These are phyloP conservation scores for Mortierella sp. DNA, from an alignment of 371 early-diverging fungal species.

Conservation along the genomic window DNA sequence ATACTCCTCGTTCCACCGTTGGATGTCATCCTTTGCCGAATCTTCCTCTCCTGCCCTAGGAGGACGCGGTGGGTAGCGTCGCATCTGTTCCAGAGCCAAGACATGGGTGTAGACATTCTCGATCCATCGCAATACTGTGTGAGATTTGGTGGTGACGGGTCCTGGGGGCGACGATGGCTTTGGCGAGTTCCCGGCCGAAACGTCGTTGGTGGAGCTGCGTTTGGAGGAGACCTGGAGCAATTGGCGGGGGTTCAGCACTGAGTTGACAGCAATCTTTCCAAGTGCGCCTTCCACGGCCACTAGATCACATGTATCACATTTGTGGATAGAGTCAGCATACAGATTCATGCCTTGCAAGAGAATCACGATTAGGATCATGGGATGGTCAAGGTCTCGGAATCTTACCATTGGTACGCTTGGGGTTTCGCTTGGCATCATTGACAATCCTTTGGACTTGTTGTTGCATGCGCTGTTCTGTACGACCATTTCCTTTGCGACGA, in stretches of 20 bases:
- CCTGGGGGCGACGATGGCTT: slow-evolving; percentile 46
- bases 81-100: slow-evolving; percentile 83
- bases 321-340: slow-evolving; percentile 34
- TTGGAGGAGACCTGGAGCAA: slow-evolving; percentile 77
- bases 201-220: slow-evolving; percentile 31
- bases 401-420: slow-evolving; percentile 71
- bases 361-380: too few species aligned
- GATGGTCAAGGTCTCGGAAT: too few species aligned
- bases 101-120: slow-evolving; percentile 84
- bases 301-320: slow-evolving; percentile 21
- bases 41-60: slow-evolving; percentile 60
- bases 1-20: slow-evolving; percentile 65
- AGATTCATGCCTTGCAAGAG: too few species aligned
- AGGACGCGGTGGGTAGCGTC: slow-evolving; percentile 70
- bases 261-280: slow-evolving; percentile 90
- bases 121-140: slow-evolving; percentile 73
- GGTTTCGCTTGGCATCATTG: slow-evolving; percentile 88
- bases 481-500: slow-evolving; percentile 59
- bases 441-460: slow-evolving; percentile 94
- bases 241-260: slow-evolving; percentile 90
- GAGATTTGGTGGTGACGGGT: slow-evolving; percentile 51
- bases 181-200: slow-evolving; percentile 38
- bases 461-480: slow-evolving; percentile 82
- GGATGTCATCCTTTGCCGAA: slow-evolving; percentile 64
- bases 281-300: slow-evolving; percentile 95